A percentile compares a stretch with the other conserved stretches of the same genome.
phyloP scores from a whole-genome alignment of 805 yeast genomes.

The Saccharomycopsis sp. region DNA sequence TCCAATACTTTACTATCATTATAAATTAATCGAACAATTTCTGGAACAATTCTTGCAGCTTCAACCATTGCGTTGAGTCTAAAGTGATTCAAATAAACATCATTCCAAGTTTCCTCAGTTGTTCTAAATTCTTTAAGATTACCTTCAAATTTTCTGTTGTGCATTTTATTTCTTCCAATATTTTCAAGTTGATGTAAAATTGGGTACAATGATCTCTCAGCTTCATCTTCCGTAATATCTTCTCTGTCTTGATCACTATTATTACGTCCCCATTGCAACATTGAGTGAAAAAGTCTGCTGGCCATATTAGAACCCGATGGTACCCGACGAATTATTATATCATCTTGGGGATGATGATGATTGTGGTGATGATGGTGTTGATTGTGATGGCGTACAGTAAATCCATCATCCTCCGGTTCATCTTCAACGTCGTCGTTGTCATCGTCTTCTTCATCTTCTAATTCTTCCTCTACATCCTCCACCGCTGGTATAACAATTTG shows the following conservation, averaged over 20 bases:
- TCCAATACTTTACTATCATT: slow-evolving; percentile 40
- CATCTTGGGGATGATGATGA: background rate
- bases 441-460: no score
- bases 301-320: background rate
- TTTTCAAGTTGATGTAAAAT: background rate
- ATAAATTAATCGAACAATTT: slow-evolving; percentile 41
- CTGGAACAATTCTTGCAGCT: slow-evolving; percentile 30
- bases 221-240: slow-evolving; percentile 3
- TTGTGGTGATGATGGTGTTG: background rate
- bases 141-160: background rate
- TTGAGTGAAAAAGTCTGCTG: background rate
- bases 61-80: background rate
- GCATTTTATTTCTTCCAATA: background rate
- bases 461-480: no score
- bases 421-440: background rate
- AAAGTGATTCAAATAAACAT: slow-evolving; percentile 1
- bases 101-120: slow-evolving; percentile 9
- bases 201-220: background rate
- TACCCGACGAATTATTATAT: background rate
- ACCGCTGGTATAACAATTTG: no score
- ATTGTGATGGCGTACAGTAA: background rate
- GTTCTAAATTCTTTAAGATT: slow-evolving; percentile 4
- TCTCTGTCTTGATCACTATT: background rate
- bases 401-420: background rate
- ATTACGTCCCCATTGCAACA: background rate